Evolutionary conservation across 2,329 filamentous ascomycete genomes (phyloP), one percentile per base, ranked within the genome.

Genomic region (Gnomoniopsis smithogilvyi): DNA sequence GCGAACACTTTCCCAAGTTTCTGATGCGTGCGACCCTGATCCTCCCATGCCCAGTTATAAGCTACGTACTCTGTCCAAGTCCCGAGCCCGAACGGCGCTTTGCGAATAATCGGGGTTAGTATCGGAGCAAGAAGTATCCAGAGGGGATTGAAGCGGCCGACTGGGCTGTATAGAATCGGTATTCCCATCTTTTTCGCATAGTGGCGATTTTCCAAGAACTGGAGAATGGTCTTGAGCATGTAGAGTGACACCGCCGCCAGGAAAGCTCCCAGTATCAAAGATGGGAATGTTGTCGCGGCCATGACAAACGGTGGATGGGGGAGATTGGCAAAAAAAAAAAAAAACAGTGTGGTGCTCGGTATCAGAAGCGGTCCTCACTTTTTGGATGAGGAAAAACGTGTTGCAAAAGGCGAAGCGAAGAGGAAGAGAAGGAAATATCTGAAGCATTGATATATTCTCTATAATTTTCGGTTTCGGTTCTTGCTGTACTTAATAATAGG

Each of bases 1-100:
- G 41, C 46, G 21, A 56, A 50, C 22, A 33, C 30, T 12, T 56
- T 56, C 21, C 54, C 54, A n/a, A 36, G 47, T 19, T 56, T 36
- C n/a, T 56, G 19, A 30, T 24, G 36, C 17, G 11, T n/a, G 6
- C 15, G 22, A 24, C 34, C 33, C 2, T 49, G 47, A 22, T 56
- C 54, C 10, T 56, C 22, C 33, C 22, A 50, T 11, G 21, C 45
- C 54, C 54, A 56, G 30, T 36, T 49, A 30, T 50, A 49, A 19
- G 45, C 34, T 17, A 41, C 50, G 46, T 56, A 56, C 2, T 47
- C 34, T 17, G 48, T 45, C 54, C 46, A 56, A n/a, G 30, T 36
- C 11, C 54, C 54, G 21, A 56, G 3, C 6, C 54, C 54, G n/a
- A 56, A 56, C 11, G 54, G 54, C 34, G 24, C 4, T 24, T 50